Evolutionary conservation across 805 yeast species (phyloP).

Genomic region (Wickerhamiella cacticola): DNA sequence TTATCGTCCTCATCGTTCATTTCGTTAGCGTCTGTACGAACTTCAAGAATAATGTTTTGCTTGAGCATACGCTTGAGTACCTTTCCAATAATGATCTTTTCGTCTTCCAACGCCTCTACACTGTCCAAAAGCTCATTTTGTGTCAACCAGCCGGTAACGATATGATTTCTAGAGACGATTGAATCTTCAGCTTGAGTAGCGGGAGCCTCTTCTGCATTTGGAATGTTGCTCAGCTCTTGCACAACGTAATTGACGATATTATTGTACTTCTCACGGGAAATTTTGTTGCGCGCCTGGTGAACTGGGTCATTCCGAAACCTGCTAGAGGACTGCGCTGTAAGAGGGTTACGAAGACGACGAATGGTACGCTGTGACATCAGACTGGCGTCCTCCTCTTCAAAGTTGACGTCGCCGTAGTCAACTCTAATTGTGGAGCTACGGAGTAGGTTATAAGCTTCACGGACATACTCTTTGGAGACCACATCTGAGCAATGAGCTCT

Average conservation of each 20-base stretch:
- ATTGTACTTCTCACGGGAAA: slow-evolving; percentile 78
- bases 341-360: slow-evolving; percentile 17
- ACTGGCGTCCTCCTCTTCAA: slow-evolving; percentile 49
- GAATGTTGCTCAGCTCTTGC: slow-evolving; percentile 36
- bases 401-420: slow-evolving; percentile 82
- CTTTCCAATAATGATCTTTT: slow-evolving; percentile 59
- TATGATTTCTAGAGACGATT: slow-evolving; percentile 55
- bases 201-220: slow-evolving; percentile 36
- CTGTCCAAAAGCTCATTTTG: slow-evolving; percentile 60
- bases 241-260: slow-evolving; percentile 73
- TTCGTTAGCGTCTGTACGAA: slow-evolving; percentile 33
- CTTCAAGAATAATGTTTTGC: slow-evolving; percentile 69
- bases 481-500: slow-evolving; percentile 90
- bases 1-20: slow-evolving; percentile 19
- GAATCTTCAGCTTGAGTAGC: slow-evolving; percentile 34
- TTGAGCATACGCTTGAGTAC: slow-evolving; percentile 73
- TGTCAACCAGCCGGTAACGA: slow-evolving; percentile 71
- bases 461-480: slow-evolving; percentile 71
- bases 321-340: slow-evolving; percentile 4
- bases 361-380: slow-evolving; percentile 24
- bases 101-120: slow-evolving; percentile 56
- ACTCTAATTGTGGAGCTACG: slow-evolving; percentile 88
- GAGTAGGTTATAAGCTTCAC: slow-evolving; percentile 82
- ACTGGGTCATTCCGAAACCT: background rate
- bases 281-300: slow-evolving; percentile 29